These are phyloP conservation scores for Fusarium sp. DNA, from an alignment of 2,329 filamentous ascomycete genomes.

Conservation along the genomic window DNA sequence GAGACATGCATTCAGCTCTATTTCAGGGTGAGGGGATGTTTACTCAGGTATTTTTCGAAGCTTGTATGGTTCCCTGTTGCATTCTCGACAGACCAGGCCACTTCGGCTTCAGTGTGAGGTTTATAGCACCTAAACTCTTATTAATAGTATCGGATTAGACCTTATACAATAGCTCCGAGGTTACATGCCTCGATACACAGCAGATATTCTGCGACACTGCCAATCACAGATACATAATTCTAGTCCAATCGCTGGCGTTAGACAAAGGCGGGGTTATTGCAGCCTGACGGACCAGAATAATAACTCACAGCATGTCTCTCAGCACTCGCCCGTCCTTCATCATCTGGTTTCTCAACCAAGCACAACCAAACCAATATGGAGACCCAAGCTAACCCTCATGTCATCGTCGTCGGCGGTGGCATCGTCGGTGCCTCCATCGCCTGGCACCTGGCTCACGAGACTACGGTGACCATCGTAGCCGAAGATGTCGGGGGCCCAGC, in stretches of 20 bases:
- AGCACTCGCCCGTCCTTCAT: neutral
- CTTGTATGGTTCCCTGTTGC: neutral
- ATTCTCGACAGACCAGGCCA: neutral
- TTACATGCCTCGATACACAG: neutral
- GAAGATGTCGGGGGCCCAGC: constrained; percentile 28
- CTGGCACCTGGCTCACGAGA: constrained; percentile 24
- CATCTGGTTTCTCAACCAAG: constrained; percentile 2
- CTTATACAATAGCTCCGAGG: no score
- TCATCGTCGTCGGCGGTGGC: constrained; percentile 30
- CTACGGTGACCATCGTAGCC: constrained; percentile 27
- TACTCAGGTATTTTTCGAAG: neutral
- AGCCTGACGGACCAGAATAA: constrained; percentile 4
- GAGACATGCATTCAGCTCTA: neutral
- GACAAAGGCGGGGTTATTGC: constrained; percentile 6
- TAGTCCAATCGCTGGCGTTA: constrained; percentile 2
- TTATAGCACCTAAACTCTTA: neutral
- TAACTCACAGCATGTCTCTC: neutral
- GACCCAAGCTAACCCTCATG: constrained; percentile 3
- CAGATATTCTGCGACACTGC: constrained; percentile 1
- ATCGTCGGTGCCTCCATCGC: constrained; percentile 33
- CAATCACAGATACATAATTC: constrained; percentile 1
- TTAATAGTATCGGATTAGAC: neutral
- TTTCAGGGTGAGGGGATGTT: neutral
- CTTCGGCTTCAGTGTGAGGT: neutral
- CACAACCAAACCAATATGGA: constrained; percentile 3